A percentile compares a stretch with the other conserved stretches of the same genome.
Conservation (phyloP, 495 filamentous ascomycete species). For the Talaromyces stipitatus region DNA sequence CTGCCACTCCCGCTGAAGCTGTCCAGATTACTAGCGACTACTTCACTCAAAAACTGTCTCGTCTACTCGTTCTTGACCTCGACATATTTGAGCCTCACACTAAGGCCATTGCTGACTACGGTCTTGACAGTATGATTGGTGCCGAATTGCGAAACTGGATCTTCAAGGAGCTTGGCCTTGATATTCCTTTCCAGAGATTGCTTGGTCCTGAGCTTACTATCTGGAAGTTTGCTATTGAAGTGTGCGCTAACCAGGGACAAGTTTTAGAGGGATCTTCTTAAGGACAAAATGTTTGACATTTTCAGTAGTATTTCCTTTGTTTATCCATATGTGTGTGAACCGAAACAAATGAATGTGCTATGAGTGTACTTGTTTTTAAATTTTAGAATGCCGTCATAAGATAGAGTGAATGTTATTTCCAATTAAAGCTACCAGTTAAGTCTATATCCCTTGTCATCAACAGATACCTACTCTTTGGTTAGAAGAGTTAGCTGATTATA, state of each 20-base stretch:
- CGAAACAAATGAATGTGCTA: background rate
- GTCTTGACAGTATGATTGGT: conserved; percentile 40
- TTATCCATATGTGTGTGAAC: background rate
- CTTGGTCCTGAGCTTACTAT: conserved; percentile 11
- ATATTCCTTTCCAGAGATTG: conserved; percentile 30
- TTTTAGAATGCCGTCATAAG: background rate
- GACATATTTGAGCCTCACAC: conserved; percentile 11
- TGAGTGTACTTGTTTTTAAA: background rate
- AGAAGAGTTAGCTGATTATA: too few relatives aligned
- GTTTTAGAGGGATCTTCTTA: background rate
- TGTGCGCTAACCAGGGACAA: background rate
- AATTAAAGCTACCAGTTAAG: background rate
- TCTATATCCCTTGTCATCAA: background rate
- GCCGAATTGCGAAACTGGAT: conserved; percentile 41
- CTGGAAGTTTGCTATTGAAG: conserved; percentile 1
- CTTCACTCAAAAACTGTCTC: conserved; percentile 20
- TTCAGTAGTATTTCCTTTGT: background rate
- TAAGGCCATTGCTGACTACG: conserved; percentile 24
- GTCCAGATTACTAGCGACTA: conserved; percentile 8
- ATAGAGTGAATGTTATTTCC: background rate
- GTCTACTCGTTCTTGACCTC: conserved; percentile 19
- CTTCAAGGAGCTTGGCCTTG: conserved; percentile 32
- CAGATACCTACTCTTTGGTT: background rate
- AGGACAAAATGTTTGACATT: background rate
- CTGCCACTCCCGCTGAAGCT: conserved; percentile 1